A percentile compares a stretch with the other conserved stretches of the same genome.
Evolutionary conservation across 2,329 filamentous ascomycete genomes (phyloP).

Genomic region (Fusarium sp.): DNA sequence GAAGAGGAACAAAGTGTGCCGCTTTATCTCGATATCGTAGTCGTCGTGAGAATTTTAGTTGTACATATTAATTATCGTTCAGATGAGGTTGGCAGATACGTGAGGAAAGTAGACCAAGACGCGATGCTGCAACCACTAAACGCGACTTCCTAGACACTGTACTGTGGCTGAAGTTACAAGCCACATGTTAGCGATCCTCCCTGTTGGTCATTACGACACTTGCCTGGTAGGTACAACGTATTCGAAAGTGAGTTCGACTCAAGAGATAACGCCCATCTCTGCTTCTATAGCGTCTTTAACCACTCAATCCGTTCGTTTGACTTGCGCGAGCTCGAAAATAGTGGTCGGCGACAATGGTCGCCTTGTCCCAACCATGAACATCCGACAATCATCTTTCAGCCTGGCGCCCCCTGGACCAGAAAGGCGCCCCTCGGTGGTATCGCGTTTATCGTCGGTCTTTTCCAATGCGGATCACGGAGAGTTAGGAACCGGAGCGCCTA

Average conservation of each 20-base stretch:
- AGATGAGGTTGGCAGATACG: slow-evolving; percentile 17
- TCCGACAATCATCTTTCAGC: slow-evolving; percentile 67
- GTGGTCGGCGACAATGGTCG: slow-evolving; percentile 57
- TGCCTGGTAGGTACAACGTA: slow-evolving; percentile 19
- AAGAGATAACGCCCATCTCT: slow-evolving; percentile 2
- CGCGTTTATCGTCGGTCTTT: slow-evolving; percentile 77
- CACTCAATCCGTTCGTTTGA: neutral
- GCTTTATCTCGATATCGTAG: neutral
- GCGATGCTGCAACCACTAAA: slow-evolving; percentile 52
- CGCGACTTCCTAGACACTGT: slow-evolving; percentile 39
- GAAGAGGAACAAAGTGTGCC: neutral
- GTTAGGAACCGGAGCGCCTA: slow-evolving; percentile 62
- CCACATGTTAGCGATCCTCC: slow-evolving; percentile 43
- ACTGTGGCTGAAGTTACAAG: slow-evolving; percentile 44
- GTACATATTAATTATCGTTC: neutral
- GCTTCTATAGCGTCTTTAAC: neutral
- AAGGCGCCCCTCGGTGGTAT: slow-evolving; percentile 71
- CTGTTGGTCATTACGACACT: slow-evolving; percentile 33
- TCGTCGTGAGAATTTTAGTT: neutral
- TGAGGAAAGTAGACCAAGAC: slow-evolving; percentile 21
- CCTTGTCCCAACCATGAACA: slow-evolving; percentile 61
- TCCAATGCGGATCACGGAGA: slow-evolving; percentile 76
- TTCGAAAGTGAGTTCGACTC: slow-evolving; percentile 4
- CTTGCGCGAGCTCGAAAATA: slow-evolving; percentile 13
- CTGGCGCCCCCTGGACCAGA: slow-evolving; percentile 53